Percentiles rank a stretch among this genome's conserved stretches.
phyloP scores from a whole-genome alignment of 768 basidiomycete genomes.

The Podaxis rugospora region DNA sequence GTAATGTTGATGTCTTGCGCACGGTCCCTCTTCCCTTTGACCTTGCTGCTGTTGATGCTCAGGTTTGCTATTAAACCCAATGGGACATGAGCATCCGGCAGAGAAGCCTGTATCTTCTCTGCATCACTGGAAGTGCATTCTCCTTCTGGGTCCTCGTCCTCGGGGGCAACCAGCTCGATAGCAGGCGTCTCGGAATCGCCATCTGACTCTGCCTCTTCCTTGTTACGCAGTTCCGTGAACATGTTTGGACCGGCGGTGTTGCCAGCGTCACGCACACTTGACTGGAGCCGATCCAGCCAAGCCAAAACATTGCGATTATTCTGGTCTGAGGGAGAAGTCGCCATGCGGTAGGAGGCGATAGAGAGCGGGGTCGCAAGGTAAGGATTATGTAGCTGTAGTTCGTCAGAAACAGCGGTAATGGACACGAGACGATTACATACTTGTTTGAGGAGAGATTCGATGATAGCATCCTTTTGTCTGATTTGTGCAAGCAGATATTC shows the following conservation, averaged over 20 bases:
- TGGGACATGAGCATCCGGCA: constrained; percentile 72
- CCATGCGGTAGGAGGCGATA: constrained; percentile 74
- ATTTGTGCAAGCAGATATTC: constrained; percentile 85
- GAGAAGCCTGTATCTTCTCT: constrained; percentile 42
- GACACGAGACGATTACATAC: constrained; percentile 28
- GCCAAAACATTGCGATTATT: constrained; percentile 65
- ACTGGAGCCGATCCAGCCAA: constrained; percentile 70
- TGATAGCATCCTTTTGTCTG: constrained; percentile 83
- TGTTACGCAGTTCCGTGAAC: constrained; percentile 40
- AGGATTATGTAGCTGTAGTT: constrained; percentile 68
- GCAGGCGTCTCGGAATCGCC: constrained; percentile 27
- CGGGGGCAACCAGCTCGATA: constrained; percentile 20
- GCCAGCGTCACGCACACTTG: constrained; percentile 48
- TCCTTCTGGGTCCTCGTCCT: constrained; percentile 23
- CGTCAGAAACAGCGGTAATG: constrained; percentile 1
- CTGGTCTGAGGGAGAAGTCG: constrained; percentile 70
- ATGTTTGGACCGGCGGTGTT: constrained; percentile 37
- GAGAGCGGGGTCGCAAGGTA: constrained; percentile 76
- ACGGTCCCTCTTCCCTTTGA: constrained; percentile 34
- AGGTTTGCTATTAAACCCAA: constrained; percentile 73
- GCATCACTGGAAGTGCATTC: constrained; percentile 32
- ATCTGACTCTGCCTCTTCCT: constrained; percentile 39
- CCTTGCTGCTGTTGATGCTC: constrained; percentile 50
- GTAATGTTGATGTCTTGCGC: constrained; percentile 28
- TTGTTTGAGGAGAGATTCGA: constrained; percentile 82